Base-by-base conservation (phyloP, 2,329 filamentous ascomycete species). In the Sclerotinia nivalis region DNA sequence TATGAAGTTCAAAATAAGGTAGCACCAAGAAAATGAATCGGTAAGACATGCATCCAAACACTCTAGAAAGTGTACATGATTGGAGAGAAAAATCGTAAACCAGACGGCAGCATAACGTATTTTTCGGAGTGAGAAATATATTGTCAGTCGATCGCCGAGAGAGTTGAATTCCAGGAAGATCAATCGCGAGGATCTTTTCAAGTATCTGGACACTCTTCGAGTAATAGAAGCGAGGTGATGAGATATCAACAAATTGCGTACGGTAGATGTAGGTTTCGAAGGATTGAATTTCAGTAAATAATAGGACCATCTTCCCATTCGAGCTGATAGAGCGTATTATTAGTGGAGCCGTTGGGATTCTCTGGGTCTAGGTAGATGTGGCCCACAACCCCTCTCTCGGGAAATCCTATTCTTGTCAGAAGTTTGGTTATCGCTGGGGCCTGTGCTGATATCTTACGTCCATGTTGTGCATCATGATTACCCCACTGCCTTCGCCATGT, bases 321-420 rank as follows among this genome's bases (percentile, higher is more conserved):
- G 0, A 78, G 55, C 18, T 68, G 25, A 2, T 37, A 22, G 18
- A 78, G 52, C 10, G 55, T 55, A 15, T 70, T 45, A 1, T 4
- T 1, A 2, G 74, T 78, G 4, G 76, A 77, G 1, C 73, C 70
- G 4, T 59, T 12, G 25, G 69, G 62, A 56, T 78, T 77, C 9
- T 73, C 69, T 4, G 76, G 76, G 52, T 77, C 76, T 1, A 72
- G 59, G 49, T 74, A 78, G n/a, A 77, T 64, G 7, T 56, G 73
- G 5, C 72, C 72, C 13, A 77, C 72, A 22, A 77, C 47, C 6
- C 76, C 76, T 60, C 76, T 71, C 52, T 59, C 28, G 1, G 56
- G 60, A 13, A 18, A 37, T 2, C 73, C 73, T 76, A 34, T 55
- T 22, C 25, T 66, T n/a, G 31, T 31, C 40, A 58, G n/a, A 49